A percentile compares a stretch with the other conserved stretches of the same genome.
Conservation (phyloP, 2,329 filamentous ascomycete genomes). For the Aspergillus novofumigatus region DNA sequence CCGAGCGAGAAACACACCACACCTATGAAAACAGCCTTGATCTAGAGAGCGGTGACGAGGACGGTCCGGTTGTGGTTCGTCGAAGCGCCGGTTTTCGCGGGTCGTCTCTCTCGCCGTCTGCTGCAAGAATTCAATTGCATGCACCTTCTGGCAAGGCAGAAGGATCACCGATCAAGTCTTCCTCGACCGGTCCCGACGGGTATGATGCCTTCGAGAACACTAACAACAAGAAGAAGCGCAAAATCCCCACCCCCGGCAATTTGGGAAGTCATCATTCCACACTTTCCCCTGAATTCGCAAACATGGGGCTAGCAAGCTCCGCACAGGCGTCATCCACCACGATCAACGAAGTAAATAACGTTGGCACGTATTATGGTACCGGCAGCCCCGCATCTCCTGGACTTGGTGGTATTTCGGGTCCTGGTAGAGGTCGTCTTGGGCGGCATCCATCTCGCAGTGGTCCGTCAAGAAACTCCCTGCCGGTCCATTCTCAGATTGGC, state of each 20-base stretch:
- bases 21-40: conserved; percentile 53
- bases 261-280: conserved; percentile 55
- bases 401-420: conserved; percentile 72
- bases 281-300: conserved; percentile 61
- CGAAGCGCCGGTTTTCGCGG: conserved; percentile 40
- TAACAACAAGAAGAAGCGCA: conserved; percentile 98
- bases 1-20: conserved; percentile 39
- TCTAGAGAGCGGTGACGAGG: conserved; percentile 60
- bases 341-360: conserved; percentile 42
- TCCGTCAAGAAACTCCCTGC: conserved; percentile 59
- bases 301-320: conserved; percentile 54
- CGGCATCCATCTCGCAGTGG: conserved; percentile 47
- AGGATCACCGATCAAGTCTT: conserved; percentile 46
- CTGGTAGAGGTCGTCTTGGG: conserved; percentile 80
- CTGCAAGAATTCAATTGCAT: conserved; percentile 23
- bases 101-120: conserved; percentile 32
- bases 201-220: conserved; percentile 98
- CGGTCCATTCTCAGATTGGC: conserved; percentile 54
- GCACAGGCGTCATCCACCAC: conserved; percentile 43
- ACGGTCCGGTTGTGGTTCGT: conserved; percentile 41
- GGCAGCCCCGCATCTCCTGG: conserved; percentile 51
- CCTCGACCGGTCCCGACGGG: conserved; percentile 73
- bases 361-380: conserved; percentile 55
- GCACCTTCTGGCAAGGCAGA: conserved; percentile 25
- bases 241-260: conserved; percentile 86